A percentile compares a stretch with the other conserved stretches of the same genome.
These are phyloP conservation scores for Hemileia vastatrix DNA, from an alignment of 1,284 basidiomycete genomes.

Conservation along the genomic window DNA sequence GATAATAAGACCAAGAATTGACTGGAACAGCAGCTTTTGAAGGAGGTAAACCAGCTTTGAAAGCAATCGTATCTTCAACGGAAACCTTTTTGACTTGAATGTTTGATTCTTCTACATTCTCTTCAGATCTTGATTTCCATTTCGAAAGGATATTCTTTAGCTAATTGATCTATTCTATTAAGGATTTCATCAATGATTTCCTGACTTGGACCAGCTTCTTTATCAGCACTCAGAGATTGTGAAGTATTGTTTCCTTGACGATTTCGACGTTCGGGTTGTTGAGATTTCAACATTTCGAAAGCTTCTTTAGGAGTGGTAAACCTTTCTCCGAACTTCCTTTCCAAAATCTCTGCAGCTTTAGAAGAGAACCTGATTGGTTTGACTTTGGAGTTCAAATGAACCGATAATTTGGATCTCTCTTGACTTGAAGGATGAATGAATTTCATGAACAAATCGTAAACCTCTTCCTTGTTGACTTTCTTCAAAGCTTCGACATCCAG, in stretches of 20 bases:
- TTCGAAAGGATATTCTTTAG: slow-evolving; percentile 28
- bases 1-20: neutral
- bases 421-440: slow-evolving; percentile 34
- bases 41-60: slow-evolving; percentile 34
- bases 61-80: slow-evolving; percentile 27
- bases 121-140: slow-evolving; percentile 5
- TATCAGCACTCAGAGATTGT: no score
- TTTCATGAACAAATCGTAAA: slow-evolving; percentile 34
- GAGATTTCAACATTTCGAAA: no score
- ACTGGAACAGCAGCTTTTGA: slow-evolving; percentile 33
- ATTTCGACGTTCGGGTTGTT: no score
- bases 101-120: slow-evolving; percentile 1
- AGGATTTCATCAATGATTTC: no score
- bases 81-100: slow-evolving; percentile 25
- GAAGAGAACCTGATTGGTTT: no score
- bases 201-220: no score
- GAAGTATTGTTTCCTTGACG: no score
- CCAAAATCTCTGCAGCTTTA: no score
- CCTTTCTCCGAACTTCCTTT: no score
- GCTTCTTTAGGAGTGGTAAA: no score
- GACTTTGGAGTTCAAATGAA: slow-evolving; percentile 35
- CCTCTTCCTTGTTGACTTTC: slow-evolving; percentile 33
- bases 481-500: slow-evolving; percentile 35
- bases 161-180: slow-evolving; percentile 29
- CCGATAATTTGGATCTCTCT: slow-evolving; percentile 36